Base-by-base conservation (phyloP, 108 stramenopile species). In the Epithemia pelagica region DNA sequence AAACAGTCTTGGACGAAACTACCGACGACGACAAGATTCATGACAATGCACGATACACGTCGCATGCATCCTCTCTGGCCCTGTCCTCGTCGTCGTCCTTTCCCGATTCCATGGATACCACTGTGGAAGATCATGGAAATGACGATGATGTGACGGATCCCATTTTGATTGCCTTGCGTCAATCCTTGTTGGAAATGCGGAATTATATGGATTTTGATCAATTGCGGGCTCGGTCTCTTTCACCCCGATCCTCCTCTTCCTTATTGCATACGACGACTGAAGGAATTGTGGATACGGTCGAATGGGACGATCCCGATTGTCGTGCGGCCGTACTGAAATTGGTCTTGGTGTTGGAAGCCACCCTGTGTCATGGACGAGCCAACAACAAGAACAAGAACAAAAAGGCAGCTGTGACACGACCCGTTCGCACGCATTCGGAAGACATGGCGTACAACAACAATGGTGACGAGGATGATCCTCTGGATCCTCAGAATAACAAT, bases 321-420 rank as follows among this genome's bases (percentile, higher is more conserved):
- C 74, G 79, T 33, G 80, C 65, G 24, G 72, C 86, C 54, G 79
- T 90, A 10, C 61, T 85, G 59, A 82, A 76, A 51, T 69, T 90
- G 2, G 92, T 90, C 0, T 69, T 93, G 64, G 76, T 90, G 10
- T 67, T 93, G 55, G 92, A 93, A 70, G 84, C 86, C 46, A 75
- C 78, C 18, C 37, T 93, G 22, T 56, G 88, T 32, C 72, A 90
- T 67, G 92, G 92, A 25, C 72, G 73, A 2, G 75, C 87, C 30
- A 63, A 73, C 2, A 70, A 82, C n/a, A 72, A 72, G n/a, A 74
- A 64, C 54, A 61, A 69, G 55, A 27, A 51, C 24, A 51, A 52
- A 32, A 55, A 30, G 20, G 23, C 8, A 8, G 25, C 23, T 10
- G n/a, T 27, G 30, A 30, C 5, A 27, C 2, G 60, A 28, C n/a